Evolutionary conservation across 345 rosid genomes (phyloP).

Genomic region (Syzygium aqueum): DNA sequence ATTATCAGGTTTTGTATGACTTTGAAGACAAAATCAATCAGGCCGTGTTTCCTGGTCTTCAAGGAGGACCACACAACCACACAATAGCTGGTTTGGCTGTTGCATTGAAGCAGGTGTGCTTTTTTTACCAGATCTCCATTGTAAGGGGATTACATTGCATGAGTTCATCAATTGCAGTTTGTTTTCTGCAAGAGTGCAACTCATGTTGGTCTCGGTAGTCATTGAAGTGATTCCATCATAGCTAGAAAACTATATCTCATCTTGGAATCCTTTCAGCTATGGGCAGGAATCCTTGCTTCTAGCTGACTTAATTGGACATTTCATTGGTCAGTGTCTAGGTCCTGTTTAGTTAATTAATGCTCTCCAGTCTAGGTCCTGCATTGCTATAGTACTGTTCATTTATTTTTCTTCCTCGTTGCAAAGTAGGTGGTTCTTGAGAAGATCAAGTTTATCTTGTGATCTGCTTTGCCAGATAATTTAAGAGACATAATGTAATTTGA

Average conservation of each 20-base stretch:
- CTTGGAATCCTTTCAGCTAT: background rate
- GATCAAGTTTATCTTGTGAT: background rate
- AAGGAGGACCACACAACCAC: constrained; percentile 99
- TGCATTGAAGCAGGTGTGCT: constrained; percentile 40
- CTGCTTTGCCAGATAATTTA: background rate
- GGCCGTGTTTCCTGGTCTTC: constrained; percentile 99
- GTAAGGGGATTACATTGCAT: background rate
- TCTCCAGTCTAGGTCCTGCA: background rate
- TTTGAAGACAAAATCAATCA: constrained; percentile 95
- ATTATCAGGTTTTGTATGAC: constrained; percentile 67
- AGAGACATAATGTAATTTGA: background rate
- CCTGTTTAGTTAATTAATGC: background rate
- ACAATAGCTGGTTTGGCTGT: constrained; percentile 96
- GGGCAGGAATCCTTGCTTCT: background rate
- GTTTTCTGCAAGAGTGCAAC: background rate
- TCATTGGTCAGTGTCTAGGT: background rate
- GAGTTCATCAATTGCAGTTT: background rate
- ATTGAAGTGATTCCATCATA: background rate
- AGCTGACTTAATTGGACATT: background rate
- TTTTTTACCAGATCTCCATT: background rate
- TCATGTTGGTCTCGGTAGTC: background rate
- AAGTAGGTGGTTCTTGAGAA: background rate
- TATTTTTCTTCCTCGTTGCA: background rate
- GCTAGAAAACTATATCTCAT: background rate
- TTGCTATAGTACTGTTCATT: background rate